Conservation (phyloP, 2,329 filamentous ascomycete genomes). For the Nemania sp. region DNA sequence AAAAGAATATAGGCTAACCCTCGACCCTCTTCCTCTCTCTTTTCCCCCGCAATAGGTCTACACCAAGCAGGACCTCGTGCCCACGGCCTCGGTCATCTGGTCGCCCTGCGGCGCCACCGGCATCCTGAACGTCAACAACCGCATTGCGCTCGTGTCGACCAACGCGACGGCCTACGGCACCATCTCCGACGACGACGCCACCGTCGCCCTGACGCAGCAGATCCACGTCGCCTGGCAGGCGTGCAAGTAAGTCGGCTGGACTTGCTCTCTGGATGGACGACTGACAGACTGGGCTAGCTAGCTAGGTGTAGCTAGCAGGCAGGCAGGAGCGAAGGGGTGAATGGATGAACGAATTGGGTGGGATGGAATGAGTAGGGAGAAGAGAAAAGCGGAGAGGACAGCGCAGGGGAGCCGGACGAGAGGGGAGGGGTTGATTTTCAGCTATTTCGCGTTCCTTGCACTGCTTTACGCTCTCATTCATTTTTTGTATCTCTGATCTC, state of each 20-base stretch:
- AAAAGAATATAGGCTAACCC: conserved; percentile 5
- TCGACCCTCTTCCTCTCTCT: background rate
- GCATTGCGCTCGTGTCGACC: conserved; percentile 47
- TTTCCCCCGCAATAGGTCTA: conserved; percentile 44
- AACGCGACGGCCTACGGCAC: conserved; percentile 45
- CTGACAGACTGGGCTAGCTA: no score
- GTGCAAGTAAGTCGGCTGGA: conserved; percentile 30
- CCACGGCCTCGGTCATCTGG: conserved; percentile 51
- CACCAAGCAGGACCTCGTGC: conserved; percentile 51
- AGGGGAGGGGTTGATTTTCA: no score
- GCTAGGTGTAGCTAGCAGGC: no score
- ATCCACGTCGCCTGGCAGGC: conserved; percentile 48
- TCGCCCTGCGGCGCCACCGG: conserved; percentile 51
- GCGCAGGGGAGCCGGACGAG: no score
- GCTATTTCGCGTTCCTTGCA: no score
- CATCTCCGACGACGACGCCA: conserved; percentile 52
- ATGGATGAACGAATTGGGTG: no score
- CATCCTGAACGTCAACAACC: conserved; percentile 55
- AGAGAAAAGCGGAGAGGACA: no score
- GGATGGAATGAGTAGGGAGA: no score
- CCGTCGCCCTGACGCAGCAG: conserved; percentile 51
- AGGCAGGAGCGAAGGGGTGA: no score
- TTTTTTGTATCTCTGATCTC: no score
- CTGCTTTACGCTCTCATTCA: no score
- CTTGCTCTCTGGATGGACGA: no score